Evolutionary conservation across 208 protist species (phyloP).

Genomic region (Vickermania spadyakhi): DNA sequence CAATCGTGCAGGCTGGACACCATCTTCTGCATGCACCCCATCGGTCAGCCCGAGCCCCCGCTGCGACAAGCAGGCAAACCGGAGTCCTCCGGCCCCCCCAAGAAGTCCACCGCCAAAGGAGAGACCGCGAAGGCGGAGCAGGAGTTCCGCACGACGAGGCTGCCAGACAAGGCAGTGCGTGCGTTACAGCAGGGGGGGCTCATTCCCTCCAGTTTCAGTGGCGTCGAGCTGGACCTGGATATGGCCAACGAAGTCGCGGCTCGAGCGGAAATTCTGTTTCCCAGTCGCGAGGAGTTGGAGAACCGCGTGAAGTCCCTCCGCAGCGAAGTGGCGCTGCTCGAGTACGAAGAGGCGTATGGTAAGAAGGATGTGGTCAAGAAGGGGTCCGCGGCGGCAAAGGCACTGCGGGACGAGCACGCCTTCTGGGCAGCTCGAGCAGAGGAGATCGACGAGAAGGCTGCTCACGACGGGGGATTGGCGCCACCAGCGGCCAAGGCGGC

Average conservation of each 20-base stretch:
- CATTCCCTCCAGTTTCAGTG: conserved; percentile 26
- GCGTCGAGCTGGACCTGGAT: conserved; percentile 65
- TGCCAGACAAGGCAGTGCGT: conserved; percentile 41
- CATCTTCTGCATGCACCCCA: conserved; percentile 82
- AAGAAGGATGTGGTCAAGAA: conserved; percentile 60
- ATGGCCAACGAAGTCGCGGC: conserved; percentile 77
- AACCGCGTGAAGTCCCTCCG: conserved; percentile 49
- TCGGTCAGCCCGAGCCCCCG: conserved; percentile 43
- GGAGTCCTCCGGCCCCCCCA: conserved; percentile 1
- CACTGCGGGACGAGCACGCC: conserved; percentile 52
- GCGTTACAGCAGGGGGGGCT: conserved; percentile 57
- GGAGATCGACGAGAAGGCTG: conserved; percentile 60
- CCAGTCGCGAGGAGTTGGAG: conserved; percentile 41
- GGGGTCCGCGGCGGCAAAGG: conserved; percentile 46
- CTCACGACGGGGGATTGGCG: conserved; percentile 64
- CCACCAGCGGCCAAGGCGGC: conserved; percentile 7
- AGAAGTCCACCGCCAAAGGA: neutral
- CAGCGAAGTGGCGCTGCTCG: conserved; percentile 59
- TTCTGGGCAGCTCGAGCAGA: conserved; percentile 57
- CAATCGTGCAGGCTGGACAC: conserved; percentile 65
- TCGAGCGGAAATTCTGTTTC: conserved; percentile 61
- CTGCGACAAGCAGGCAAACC: conserved; percentile 14
- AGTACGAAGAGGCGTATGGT: conserved; percentile 82
- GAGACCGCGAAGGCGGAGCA: neutral
- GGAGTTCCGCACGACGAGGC: conserved; percentile 19